Evolutionary conservation across 2,329 filamentous ascomycete species (phyloP).

Genomic region (Helotiales sp.): DNA sequence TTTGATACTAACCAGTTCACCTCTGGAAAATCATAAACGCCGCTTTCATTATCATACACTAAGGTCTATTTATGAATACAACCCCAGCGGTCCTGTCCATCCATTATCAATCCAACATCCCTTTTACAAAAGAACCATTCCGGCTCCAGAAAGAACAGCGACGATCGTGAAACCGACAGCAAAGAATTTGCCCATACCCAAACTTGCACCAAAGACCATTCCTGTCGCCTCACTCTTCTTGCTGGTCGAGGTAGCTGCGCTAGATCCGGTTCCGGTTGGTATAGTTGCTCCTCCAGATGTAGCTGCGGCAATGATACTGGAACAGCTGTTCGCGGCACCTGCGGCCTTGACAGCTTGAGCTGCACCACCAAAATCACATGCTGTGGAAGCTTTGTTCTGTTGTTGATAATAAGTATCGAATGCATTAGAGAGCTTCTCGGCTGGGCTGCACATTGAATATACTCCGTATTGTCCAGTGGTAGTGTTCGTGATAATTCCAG

Average conservation of each 20-base stretch:
- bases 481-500: constrained; percentile 52
- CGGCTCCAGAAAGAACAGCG: constrained; percentile 32
- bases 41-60: constrained; percentile 17
- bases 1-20: not conserved
- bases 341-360: constrained; percentile 57
- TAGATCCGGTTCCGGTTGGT: constrained; percentile 13
- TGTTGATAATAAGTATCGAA: constrained; percentile 65
- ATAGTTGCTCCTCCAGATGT: constrained; percentile 21
- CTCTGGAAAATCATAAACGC: not conserved
- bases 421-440: constrained; percentile 73
- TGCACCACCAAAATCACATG: constrained; percentile 74
- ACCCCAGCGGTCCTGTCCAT: constrained; percentile 3
- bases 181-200: constrained; percentile 29
- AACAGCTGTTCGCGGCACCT: constrained; percentile 31
- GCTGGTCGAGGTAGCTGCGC: constrained; percentile 25
- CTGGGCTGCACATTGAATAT: constrained; percentile 75
- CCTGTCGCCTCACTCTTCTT: constrained; percentile 37
- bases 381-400: constrained; percentile 48
- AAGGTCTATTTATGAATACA: constrained; percentile 5
- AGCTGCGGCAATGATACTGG: constrained; percentile 32
- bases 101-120: constrained; percentile 8
- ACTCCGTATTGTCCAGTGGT: constrained; percentile 72
- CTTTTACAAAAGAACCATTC: constrained; percentile 32
- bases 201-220: constrained; percentile 27
- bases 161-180: constrained; percentile 29